phyloP scores from a whole-genome alignment of 1,139 yeast genomes.

The Candida sp. region DNA sequence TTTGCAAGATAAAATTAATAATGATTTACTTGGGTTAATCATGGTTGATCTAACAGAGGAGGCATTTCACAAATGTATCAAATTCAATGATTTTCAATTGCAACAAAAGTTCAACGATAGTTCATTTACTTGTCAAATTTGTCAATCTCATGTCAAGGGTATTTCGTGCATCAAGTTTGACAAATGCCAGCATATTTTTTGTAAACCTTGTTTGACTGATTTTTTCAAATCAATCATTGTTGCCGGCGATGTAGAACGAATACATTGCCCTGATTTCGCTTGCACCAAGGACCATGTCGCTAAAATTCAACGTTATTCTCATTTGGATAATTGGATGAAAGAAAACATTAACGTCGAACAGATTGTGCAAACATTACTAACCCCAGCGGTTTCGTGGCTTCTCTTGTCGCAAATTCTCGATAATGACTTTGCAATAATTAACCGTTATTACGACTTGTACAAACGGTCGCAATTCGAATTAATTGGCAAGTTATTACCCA shows the following conservation, averaged over 20 bases:
- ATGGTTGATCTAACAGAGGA: constrained; percentile 4
- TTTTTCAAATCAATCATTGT: constrained; percentile 45
- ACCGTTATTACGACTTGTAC: constrained; percentile 37
- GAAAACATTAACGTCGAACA: constrained; percentile 19
- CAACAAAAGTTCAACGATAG: constrained; percentile 27
- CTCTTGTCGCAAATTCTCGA: constrained; percentile 26
- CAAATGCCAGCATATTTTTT: constrained; percentile 51
- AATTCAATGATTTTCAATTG: constrained; percentile 15
- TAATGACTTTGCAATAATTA: constrained; percentile 18
- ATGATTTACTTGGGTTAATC: constrained; percentile 8
- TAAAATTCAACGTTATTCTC: constrained; percentile 17
- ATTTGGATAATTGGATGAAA: constrained; percentile 15
- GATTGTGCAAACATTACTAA: constrained; percentile 29
- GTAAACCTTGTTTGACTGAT: constrained; percentile 46
- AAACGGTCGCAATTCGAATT: constrained; percentile 37
- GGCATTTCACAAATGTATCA: constrained; percentile 6
- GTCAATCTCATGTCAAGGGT: constrained; percentile 55
- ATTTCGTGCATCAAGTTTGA: constrained; percentile 36
- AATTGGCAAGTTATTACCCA: constrained; percentile 45
- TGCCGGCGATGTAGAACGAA: constrained; percentile 49
- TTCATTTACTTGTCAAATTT: constrained; percentile 56
- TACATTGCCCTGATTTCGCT: constrained; percentile 59
- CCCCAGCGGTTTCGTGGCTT: constrained; percentile 30
- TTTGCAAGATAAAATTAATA: constrained; percentile 25
- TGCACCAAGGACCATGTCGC: constrained; percentile 28